A percentile compares a stretch with the other conserved stretches of the same genome.
Evolutionary conservation across 805 yeast species (phyloP).

Genomic region (Scheffersomyces lignosus): DNA sequence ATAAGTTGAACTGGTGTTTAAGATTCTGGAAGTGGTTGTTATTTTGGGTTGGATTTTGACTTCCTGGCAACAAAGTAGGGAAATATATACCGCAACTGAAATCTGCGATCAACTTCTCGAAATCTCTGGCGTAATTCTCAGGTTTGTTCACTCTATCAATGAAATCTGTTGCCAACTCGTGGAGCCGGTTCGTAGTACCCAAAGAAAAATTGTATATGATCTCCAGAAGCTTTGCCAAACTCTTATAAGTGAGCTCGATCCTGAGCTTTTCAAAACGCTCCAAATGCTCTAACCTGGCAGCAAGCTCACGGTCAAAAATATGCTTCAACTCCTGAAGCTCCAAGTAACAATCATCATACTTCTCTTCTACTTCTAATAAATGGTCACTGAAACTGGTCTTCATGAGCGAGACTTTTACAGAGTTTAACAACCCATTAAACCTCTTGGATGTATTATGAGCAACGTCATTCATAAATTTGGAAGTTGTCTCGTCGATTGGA

Average conservation of each 20-base stretch:
- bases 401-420: constrained; percentile 30
- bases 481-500: constrained; percentile 4
- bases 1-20: constrained; percentile 37
- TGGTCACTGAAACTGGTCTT: constrained; percentile 30
- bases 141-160: constrained; percentile 17
- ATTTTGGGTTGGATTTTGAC: constrained; percentile 23
- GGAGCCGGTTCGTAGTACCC: constrained; percentile 23
- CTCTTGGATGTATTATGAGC: constrained; percentile 27
- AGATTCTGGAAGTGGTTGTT: constrained; percentile 39
- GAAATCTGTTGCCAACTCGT: constrained; percentile 21
- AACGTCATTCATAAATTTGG: constrained; percentile 18
- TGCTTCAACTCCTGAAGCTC: constrained; percentile 31
- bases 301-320: constrained; percentile 29
- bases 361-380: constrained; percentile 25
- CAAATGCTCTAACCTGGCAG: constrained; percentile 18
- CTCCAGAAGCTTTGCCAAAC: constrained; percentile 35
- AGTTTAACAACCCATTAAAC: constrained; percentile 32
- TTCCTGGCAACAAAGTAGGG: constrained; percentile 28
- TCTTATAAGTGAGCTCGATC: constrained; percentile 32
- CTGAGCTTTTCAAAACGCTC: constrained; percentile 37
- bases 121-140: constrained; percentile 23
- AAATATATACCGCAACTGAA: constrained; percentile 41
- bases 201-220: constrained; percentile 28
- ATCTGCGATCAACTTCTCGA: constrained; percentile 18
- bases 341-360: constrained; percentile 35